Evolutionary conservation across 192 early-diverging fungal genomes (phyloP).

Genomic region (Coemansia sp.): DNA sequence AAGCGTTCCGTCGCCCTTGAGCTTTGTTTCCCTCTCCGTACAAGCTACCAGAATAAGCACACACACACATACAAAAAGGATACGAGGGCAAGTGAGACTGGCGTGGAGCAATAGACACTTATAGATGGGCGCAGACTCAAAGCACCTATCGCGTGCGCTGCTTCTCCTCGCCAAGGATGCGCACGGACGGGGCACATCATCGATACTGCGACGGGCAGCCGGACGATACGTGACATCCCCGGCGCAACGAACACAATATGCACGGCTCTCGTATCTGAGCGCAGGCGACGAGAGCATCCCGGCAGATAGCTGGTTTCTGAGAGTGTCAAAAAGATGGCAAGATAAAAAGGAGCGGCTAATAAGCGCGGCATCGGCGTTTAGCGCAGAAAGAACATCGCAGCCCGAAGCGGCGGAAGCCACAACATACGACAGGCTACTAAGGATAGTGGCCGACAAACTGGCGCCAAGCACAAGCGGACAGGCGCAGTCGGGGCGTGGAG

Average conservation of each 20-base stretch:
- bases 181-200: constrained; percentile 7
- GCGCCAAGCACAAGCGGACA: background rate
- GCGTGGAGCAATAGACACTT: too few relatives aligned
- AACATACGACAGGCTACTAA: background rate
- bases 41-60: too few relatives aligned
- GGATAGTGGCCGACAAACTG: background rate
- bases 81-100: too few relatives aligned
- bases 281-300: background rate
- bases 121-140: constrained; percentile 49
- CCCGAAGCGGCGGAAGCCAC: background rate
- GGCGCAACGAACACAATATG: background rate
- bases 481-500: background rate
- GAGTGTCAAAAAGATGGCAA: constrained; percentile 13
- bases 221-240: background rate
- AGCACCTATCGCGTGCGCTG: constrained; percentile 36
- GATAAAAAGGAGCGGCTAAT: constrained; percentile 17
- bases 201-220: constrained; percentile 15
- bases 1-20: too few relatives aligned
- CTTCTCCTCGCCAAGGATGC: constrained; percentile 28
- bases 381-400: background rate
- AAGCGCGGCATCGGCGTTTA: background rate
- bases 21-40: too few relatives aligned
- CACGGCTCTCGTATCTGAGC: background rate
- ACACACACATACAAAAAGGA: background rate
- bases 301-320: background rate